Conservation (phyloP, 202 grass and related monocot species). For the Panicum hallii region DNA sequence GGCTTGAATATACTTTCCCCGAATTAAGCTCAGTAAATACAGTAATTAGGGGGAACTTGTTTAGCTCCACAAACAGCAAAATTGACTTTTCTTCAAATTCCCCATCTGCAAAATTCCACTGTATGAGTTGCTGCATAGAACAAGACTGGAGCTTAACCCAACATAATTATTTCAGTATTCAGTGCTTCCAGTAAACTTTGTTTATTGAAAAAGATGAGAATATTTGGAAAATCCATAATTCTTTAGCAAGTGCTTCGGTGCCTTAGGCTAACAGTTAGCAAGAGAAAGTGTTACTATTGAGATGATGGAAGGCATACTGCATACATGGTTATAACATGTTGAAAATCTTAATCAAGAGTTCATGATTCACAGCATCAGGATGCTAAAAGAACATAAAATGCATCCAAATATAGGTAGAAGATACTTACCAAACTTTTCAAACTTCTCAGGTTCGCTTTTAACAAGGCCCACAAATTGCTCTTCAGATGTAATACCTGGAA, state of each 20-base stretch:
- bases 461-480: conserved; percentile 87
- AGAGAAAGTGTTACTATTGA: not conserved
- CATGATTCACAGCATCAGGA: not conserved
- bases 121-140: conserved; percentile 6
- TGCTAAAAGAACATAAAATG: not conserved
- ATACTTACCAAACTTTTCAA: conserved; percentile 86
- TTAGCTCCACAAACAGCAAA: conserved; percentile 75
- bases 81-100: conserved; percentile 77
- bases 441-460: conserved; percentile 82
- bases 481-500: conserved; percentile 62
- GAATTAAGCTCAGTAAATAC: conserved; percentile 86
- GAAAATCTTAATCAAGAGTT: not conserved
- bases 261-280: not conserved
- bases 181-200: not conserved
- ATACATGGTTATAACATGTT: not conserved
- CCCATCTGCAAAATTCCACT: conserved; percentile 63
- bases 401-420: not conserved
- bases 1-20: conserved; percentile 85
- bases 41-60: conserved; percentile 91
- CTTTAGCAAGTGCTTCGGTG: not conserved
- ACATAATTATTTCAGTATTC: conserved; percentile 7
- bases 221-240: not conserved
- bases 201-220: not conserved
- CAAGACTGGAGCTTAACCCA: conserved; percentile 11
- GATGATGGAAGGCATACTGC: not conserved